Evolutionary conservation across 139 green algal species (phyloP).

Genomic region (Ettlia oleoabundans): DNA sequence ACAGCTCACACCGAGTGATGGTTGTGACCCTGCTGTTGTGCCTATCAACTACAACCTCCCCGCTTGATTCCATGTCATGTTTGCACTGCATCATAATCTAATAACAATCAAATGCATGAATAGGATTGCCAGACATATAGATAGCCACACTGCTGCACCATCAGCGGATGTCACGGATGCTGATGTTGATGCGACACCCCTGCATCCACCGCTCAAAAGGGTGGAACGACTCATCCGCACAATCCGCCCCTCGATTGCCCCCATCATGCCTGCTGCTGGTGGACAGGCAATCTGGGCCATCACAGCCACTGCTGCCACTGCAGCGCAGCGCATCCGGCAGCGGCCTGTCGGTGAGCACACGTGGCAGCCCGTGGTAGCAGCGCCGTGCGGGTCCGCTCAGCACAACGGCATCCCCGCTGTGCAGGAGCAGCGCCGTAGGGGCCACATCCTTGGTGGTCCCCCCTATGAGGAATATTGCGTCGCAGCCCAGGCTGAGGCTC

Average conservation of each 20-base stretch:
- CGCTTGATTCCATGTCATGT: too few species aligned
- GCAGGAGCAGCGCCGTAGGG: constrained; percentile 79
- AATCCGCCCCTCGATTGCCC: background rate
- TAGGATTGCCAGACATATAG: background rate
- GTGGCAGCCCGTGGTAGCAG: constrained; percentile 80
- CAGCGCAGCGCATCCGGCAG: background rate
- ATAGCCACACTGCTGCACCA: background rate
- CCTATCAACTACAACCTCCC: too few species aligned
- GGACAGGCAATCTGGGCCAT: too few species aligned
- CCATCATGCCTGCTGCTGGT: background rate
- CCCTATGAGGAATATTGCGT: constrained; percentile 89
- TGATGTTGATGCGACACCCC: constrained; percentile 41
- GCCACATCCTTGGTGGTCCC: constrained; percentile 58
- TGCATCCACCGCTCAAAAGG: constrained; percentile 43
- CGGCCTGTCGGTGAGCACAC: constrained; percentile 41
- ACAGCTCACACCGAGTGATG: too few species aligned
- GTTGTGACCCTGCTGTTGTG: too few species aligned
- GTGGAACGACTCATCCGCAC: background rate
- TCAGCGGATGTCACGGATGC: constrained; percentile 18
- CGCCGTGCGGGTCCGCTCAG: constrained; percentile 66
- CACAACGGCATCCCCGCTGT: constrained; percentile 85
- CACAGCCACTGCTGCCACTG: background rate
- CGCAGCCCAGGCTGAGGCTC: constrained; percentile 81
- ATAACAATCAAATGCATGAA: too few species aligned
- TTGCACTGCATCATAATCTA: too few species aligned